Base-by-base conservation (phyloP, 176 grass and related monocot genomes). In the Ampelocalamus luodianensis region DNA sequence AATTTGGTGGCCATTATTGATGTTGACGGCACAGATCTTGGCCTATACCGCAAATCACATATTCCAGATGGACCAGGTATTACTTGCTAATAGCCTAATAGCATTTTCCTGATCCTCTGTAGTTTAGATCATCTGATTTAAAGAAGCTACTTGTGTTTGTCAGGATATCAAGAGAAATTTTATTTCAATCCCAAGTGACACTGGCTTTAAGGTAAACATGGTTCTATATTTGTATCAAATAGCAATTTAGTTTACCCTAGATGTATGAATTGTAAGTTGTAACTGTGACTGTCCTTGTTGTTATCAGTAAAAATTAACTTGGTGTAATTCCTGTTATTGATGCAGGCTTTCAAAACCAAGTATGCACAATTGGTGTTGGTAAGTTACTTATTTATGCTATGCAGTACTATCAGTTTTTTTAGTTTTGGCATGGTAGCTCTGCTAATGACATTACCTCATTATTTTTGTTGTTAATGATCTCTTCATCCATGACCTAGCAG, bases 351-450 rank as follows among this genome's bases (percentile, higher is more conserved):
- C 78, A 85, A 86, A 79, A 93, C 93, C 38, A 98, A 92, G 60
- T 95, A 91, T 83, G 96, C 96, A 98, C 92, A 65, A 89, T 95
- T 85, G 93, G 96, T 60, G 93, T 95, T 66, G 96, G 96, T 98
- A 87, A 90, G 93, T 89, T 74, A 29, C 29, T 29, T 29, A 37
- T 76, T 87, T 67, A 36, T 80, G 44, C 76, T 61, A 13, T 55
- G 27, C 36, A 38, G 24, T 26, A 0, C 15, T 32, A 32, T 18
- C 22, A 16, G 0, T 3, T 23, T 15, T 15, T 40, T 80, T 71
- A 39, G 40, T 44, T 73, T 36, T 38, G 0, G 6, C 23, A 40
- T 3, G 81, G 27, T 42, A 85, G 4, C 55, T 61, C 18, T 36
- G 54, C 2, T 68, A 58, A 22, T 43, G 34, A 14, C 6, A 29